Evolutionary conservation across 106 monocot genomes (phyloP), one percentile per base, ranked within the genome.

Genomic region (Allium sativum): DNA sequence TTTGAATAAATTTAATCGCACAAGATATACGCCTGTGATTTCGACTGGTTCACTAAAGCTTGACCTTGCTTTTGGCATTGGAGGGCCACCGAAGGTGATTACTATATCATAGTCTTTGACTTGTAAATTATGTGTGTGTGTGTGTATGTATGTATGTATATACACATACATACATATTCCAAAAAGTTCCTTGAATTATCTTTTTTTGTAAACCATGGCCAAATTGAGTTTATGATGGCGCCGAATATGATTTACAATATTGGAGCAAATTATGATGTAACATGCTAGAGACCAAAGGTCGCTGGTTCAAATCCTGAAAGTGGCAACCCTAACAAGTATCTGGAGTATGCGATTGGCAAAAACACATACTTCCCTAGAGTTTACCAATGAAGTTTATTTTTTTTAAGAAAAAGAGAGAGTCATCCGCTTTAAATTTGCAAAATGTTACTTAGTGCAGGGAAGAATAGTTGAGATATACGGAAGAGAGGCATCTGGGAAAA

Each of bases 391-490:
- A 31, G 31, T 31, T 31, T 31, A 5, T n/a, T n/a, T n/a, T n/a
- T n/a, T n/a, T n/a, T n/a, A n/a, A n/a, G n/a, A n/a, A n/a, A n/a
- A n/a, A n/a, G n/a, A 31, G 5, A 31, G 0, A 31, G 31, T 31
- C 31, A 0, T 2, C 52, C 1, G 16, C 53, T 67, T 54, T 9
- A 47, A 3, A 40, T 56, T 68, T 46, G 44, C 64, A 42, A 17
- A 53, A 4, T 21, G 21, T 42, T 45, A 69, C 65, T 50, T 74
- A 67, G 51, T 76, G 79, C 78, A 94, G 93, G 93, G 93, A 16
- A 85, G 93, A 79, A 86, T 94, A 40, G 76, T 94, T 56, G 93
- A 94, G 72, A 86, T 94, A 44, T 94, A 76, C 81, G 93, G 93
- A 13, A 85, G 68, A 66, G 93, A 94, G 64, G 82, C 93, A 61